A percentile compares a stretch with the other conserved stretches of the same genome.
Evolutionary conservation across 2,329 filamentous ascomycete species (phyloP).

Genomic region (Aciculosporium take): DNA sequence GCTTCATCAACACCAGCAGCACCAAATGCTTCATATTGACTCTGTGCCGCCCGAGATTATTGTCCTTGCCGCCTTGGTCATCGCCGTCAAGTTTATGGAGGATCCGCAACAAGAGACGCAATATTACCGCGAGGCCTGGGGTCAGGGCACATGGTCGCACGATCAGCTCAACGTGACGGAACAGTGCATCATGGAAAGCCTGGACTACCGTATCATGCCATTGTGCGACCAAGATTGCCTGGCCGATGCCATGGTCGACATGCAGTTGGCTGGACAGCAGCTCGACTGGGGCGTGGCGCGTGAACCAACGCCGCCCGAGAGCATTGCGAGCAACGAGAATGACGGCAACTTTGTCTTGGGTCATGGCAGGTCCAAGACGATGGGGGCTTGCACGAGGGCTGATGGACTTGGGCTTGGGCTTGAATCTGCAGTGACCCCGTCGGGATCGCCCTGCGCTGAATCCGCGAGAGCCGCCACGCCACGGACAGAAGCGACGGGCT

Average conservation of each 20-base stretch:
- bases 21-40: constrained; percentile 49
- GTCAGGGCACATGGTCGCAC: constrained; percentile 40
- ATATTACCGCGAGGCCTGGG: constrained; percentile 41
- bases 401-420: constrained; percentile 14
- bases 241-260: constrained; percentile 45
- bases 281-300: constrained; percentile 13
- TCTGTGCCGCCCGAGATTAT: constrained; percentile 48
- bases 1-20: constrained; percentile 19
- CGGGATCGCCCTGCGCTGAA: constrained; percentile 6
- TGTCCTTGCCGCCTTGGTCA: constrained; percentile 45
- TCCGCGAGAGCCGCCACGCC: constrained; percentile 9
- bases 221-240: constrained; percentile 43
- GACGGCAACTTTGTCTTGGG: constrained; percentile 15
- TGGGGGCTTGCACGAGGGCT: constrained; percentile 8
- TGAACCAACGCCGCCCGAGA: constrained; percentile 18
- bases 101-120: constrained; percentile 40
- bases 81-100: constrained; percentile 52
- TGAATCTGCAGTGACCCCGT: constrained; percentile 14
- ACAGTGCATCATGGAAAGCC: constrained; percentile 47
- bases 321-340: constrained; percentile 13
- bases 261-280: constrained; percentile 40
- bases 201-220: constrained; percentile 48
- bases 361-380: constrained; percentile 23
- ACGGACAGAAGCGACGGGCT: constrained; percentile 6
- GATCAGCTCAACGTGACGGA: constrained; percentile 51